These are phyloP conservation scores for Suillus paluster DNA, from an alignment of 768 basidiomycete species.

Conservation along the genomic window DNA sequence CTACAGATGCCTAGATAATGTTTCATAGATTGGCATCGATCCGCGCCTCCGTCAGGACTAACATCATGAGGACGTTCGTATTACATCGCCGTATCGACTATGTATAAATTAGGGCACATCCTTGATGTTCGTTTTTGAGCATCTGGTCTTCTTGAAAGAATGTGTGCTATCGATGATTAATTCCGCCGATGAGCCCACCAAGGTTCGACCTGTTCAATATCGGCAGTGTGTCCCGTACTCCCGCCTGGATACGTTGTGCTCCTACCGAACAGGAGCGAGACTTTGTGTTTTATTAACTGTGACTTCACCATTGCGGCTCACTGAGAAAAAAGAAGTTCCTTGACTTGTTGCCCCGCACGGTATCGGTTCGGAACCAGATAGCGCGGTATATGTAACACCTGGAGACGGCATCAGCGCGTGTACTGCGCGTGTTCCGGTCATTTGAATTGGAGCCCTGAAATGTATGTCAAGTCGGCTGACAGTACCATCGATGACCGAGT, in stretches of 20 bases:
- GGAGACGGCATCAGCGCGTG: constrained; percentile 6
- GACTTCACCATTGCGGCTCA: neutral
- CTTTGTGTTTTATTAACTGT: neutral
- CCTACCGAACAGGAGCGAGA: neutral
- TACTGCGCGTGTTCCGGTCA: constrained; percentile 8
- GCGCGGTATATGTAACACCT: neutral
- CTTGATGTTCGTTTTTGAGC: constrained; percentile 3
- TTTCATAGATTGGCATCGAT: constrained; percentile 14
- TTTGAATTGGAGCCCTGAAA: constrained; percentile 9
- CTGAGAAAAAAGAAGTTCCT: neutral
- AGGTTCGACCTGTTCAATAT: neutral
- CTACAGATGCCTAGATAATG: constrained; percentile 28
- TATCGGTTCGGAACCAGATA: constrained; percentile 6
- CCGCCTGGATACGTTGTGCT: neutral
- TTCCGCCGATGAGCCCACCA: constrained; percentile 1
- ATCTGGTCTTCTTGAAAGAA: neutral
- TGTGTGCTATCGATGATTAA: constrained; percentile 4
- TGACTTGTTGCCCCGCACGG: neutral
- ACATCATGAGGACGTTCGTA: constrained; percentile 5
- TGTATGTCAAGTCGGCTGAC: neutral
- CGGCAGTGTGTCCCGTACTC: neutral
- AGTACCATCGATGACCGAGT: constrained; percentile 1
- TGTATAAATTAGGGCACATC: constrained; percentile 10
- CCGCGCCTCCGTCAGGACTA: constrained; percentile 4
- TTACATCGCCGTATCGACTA: constrained; percentile 8